Percentiles rank a stretch among this genome's conserved stretches.
Evolutionary conservation across 352 stramenopile species (phyloP).

Genomic region (Saprolegnia diclina): DNA sequence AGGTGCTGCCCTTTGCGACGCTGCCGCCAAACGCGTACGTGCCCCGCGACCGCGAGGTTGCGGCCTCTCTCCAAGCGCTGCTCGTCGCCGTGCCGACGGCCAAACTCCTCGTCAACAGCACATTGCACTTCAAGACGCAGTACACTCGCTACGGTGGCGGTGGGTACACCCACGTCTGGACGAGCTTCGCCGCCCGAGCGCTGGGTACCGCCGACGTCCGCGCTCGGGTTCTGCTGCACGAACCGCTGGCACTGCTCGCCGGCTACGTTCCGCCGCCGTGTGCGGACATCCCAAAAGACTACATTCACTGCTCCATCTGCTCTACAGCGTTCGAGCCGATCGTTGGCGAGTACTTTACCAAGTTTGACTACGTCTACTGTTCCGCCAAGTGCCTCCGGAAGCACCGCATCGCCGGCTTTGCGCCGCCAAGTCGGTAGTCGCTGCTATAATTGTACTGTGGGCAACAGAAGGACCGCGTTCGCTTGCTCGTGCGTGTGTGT

Average conservation of each 20-base stretch:
- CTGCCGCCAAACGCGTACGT: not conserved
- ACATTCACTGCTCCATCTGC: constrained; percentile 71
- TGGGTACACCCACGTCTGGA: constrained; percentile 55
- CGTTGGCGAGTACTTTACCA: constrained; percentile 82
- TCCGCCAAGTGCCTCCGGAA: constrained; percentile 74
- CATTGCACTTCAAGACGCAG: constrained; percentile 57
- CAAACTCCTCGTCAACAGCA: constrained; percentile 59
- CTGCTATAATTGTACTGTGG: too few relatives aligned
- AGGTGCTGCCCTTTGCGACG: constrained; percentile 27
- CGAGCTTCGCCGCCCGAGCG: constrained; percentile 37
- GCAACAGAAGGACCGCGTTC: too few relatives aligned
- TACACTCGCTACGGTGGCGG: constrained; percentile 62
- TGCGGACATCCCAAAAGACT: constrained; percentile 62
- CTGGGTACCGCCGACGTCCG: constrained; percentile 34
- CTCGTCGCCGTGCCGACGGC: constrained; percentile 27
- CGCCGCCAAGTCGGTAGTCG: not conserved
- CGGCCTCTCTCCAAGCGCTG: constrained; percentile 30
- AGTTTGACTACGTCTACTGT: constrained; percentile 79
- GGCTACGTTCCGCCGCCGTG: constrained; percentile 57
- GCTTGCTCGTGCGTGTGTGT: too few relatives aligned
- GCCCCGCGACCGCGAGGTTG: constrained; percentile 43
- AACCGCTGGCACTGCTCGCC: constrained; percentile 42
- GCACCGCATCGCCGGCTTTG: constrained; percentile 58
- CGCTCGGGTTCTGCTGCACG: constrained; percentile 39
- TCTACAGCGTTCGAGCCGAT: constrained; percentile 67